Evolutionary conservation across 345 rosid species (phyloP).

Genomic region (Clarkia xantiana): DNA sequence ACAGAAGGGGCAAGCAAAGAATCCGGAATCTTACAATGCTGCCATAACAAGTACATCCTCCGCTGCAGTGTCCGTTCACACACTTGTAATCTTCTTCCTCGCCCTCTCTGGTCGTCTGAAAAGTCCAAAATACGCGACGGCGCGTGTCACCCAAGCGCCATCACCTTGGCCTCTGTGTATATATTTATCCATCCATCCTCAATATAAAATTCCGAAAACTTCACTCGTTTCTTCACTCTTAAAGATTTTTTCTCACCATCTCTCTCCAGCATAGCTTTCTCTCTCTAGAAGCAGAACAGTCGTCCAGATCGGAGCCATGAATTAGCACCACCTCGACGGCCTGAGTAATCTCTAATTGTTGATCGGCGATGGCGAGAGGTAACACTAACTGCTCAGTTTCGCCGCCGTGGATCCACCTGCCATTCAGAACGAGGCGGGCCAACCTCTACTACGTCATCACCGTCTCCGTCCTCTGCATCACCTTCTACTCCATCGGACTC

Average conservation of each 20-base stretch:
- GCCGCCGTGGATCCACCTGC: constrained; percentile 2
- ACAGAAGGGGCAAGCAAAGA: too few relatives aligned
- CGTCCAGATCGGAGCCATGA: too few relatives aligned
- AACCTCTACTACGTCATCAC: constrained; percentile 31
- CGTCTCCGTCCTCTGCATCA: constrained; percentile 27
- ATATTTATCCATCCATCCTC: background rate
- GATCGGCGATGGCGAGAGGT: too few relatives aligned
- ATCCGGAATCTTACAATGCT: too few relatives aligned
- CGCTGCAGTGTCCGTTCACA: too few relatives aligned
- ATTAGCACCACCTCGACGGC: too few relatives aligned
- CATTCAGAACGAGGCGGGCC: constrained; percentile 25
- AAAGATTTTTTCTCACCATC: background rate
- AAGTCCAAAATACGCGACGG: background rate
- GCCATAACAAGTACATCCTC: too few relatives aligned
- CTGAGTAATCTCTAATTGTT: too few relatives aligned
- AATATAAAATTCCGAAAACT: constrained; percentile 1
- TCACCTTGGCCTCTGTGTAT: background rate
- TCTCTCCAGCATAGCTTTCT: background rate
- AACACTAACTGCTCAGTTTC: background rate
- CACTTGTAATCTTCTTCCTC: too few relatives aligned
- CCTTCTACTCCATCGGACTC: constrained; percentile 38
- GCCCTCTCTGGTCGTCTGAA: too few relatives aligned
- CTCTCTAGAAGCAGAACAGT: background rate
- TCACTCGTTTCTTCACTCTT: background rate
- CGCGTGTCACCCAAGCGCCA: constrained; percentile 1